Evolutionary conservation across 176 grass and related monocot genomes (phyloP).

Genomic region (Hsuehochloa calcarea): DNA sequence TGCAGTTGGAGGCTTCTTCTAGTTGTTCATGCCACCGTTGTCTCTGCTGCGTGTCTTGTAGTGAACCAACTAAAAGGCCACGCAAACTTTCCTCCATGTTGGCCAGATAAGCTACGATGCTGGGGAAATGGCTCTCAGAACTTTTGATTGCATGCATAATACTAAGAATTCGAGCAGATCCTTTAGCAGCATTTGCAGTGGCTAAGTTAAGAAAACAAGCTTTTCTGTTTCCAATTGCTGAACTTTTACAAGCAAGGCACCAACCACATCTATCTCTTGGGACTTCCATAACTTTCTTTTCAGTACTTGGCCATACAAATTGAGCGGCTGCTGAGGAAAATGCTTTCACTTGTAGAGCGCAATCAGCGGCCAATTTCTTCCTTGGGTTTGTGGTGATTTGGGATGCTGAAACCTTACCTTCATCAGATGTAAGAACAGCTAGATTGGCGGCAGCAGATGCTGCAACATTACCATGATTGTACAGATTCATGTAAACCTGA

Average conservation of each 20-base stretch:
- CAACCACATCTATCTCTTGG: slow-evolving; percentile 98
- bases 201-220: slow-evolving; percentile 91
- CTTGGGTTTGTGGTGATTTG: slow-evolving; percentile 52
- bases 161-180: slow-evolving; percentile 64
- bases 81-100: slow-evolving; percentile 93
- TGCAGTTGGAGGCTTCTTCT: slow-evolving; percentile 70
- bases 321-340: slow-evolving; percentile 71
- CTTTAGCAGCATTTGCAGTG: slow-evolving; percentile 67
- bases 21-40: slow-evolving; percentile 65
- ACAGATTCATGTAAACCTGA: slow-evolving; percentile 82
- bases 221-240: slow-evolving; percentile 62
- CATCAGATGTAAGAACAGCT: slow-evolving; percentile 78
- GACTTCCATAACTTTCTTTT: slow-evolving; percentile 79
- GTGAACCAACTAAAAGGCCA: slow-evolving; percentile 66
- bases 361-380: slow-evolving; percentile 53
- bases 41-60: slow-evolving; percentile 61
- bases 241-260: slow-evolving; percentile 90
- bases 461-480: slow-evolving; percentile 86
- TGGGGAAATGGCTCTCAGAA: slow-evolving; percentile 65
- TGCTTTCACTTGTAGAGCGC: slow-evolving; percentile 82
- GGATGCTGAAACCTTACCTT: slow-evolving; percentile 61
- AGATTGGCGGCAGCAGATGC: slow-evolving; percentile 84
- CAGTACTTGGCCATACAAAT: slow-evolving; percentile 84
- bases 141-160: slow-evolving; percentile 49
- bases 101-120: slow-evolving; percentile 67